phyloP scores from a whole-genome alignment of 2,329 filamentous ascomycete species.

The Kalaharituber pfeilii region DNA sequence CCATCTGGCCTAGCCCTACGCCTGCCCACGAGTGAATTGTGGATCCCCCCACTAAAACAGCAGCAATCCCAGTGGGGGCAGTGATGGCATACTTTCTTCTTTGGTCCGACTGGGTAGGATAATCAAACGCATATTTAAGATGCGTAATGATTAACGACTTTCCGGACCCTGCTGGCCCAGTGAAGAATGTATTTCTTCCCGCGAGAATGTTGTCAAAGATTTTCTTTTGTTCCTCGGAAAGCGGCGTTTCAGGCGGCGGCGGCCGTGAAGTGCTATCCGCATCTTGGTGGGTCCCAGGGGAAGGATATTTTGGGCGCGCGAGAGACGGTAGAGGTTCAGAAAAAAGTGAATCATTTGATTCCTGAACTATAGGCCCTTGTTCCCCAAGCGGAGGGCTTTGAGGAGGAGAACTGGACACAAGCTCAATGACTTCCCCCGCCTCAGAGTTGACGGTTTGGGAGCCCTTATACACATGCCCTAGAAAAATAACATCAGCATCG shows the following conservation, averaged over 20 bases:
- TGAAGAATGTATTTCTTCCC: conserved; percentile 45
- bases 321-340: not conserved
- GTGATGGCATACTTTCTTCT: conserved; percentile 34
- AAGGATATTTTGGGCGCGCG: not conserved
- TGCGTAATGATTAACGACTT: conserved; percentile 39
- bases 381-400: not conserved
- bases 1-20: conserved; percentile 34
- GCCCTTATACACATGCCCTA: too few relatives aligned
- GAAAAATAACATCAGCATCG: too few relatives aligned
- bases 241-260: conserved; percentile 10
- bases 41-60: conserved; percentile 38
- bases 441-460: not conserved
- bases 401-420: too few relatives aligned
- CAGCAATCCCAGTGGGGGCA: conserved; percentile 43
- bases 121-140: conserved; percentile 3
- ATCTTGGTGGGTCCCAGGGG: not conserved
- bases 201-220: conserved; percentile 36
- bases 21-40: conserved; percentile 43
- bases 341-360: not conserved
- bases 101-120: conserved; percentile 4
- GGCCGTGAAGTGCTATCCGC: not conserved
- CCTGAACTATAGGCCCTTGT: not conserved
- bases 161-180: conserved; percentile 44
- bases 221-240: conserved; percentile 34
- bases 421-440: too few relatives aligned